phyloP scores from a whole-genome alignment of 2,329 filamentous ascomycete genomes.

The Fusarium heterosporum region DNA sequence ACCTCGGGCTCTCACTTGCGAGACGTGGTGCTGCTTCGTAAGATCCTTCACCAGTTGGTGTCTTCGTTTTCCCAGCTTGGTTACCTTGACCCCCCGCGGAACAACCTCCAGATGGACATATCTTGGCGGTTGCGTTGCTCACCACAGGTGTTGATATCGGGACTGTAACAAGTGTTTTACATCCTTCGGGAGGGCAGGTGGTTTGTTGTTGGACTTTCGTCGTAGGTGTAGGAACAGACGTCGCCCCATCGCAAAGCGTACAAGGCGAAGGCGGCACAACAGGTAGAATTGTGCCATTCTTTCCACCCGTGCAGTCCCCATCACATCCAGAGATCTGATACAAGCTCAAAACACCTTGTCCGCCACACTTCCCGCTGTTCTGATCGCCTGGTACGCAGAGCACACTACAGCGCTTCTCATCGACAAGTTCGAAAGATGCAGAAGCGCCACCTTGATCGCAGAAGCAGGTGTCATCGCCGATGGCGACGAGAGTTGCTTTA shows the following conservation, averaged over 20 bases:
- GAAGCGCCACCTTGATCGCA: constrained; percentile 31
- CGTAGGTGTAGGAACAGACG: constrained; percentile 1
- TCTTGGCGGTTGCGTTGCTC: constrained; percentile 21
- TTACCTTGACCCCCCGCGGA: not conserved
- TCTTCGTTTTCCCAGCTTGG: not conserved
- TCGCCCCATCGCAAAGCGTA: constrained; percentile 4
- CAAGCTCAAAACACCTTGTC: constrained; percentile 26
- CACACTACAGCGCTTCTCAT: constrained; percentile 37
- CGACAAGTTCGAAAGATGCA: constrained; percentile 25
- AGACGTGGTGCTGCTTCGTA: constrained; percentile 15
- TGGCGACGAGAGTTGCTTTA: constrained; percentile 39
- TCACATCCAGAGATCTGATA: constrained; percentile 20
- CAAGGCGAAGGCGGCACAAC: constrained; percentile 17
- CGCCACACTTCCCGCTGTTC: constrained; percentile 45
- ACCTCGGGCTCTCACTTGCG: constrained; percentile 24
- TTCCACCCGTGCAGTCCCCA: not conserved
- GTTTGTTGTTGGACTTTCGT: not conserved
- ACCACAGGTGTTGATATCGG: constrained; percentile 14
- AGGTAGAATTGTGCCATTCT: constrained; percentile 11
- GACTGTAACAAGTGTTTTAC: not conserved
- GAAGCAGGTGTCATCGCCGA: constrained; percentile 40
- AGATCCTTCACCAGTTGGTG: not conserved
- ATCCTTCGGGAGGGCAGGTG: constrained; percentile 26
- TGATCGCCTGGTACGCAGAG: constrained; percentile 35
- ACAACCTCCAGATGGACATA: constrained; percentile 18